Base-by-base conservation (phyloP, 2,329 filamentous ascomycete species). In the Trichocomaceae sp. region DNA sequence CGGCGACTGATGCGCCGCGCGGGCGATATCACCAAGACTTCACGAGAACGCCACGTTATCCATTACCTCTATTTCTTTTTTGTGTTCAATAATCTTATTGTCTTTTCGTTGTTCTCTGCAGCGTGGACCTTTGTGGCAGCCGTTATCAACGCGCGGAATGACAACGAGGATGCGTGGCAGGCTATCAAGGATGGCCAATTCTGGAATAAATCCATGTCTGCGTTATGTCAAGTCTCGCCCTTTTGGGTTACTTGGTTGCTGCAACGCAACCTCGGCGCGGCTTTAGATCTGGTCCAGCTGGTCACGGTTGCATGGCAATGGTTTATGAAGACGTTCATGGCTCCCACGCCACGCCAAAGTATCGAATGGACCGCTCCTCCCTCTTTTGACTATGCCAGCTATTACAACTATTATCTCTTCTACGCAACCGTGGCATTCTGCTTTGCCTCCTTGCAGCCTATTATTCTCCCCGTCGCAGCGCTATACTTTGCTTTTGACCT, bases 371-470 rank as follows among this genome's bases (percentile, higher is more conserved):
- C 91, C 0, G 93, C 93, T 3, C 93, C 93, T 1, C 91, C 89
- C 2, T 79, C 88, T 0, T 96, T 99, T 69, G 91, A 97, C 62
- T 97, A 96, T 66, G 90, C 93, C 56, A 90, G 84, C 63, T 97
- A 97, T 74, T 99, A 96, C 80, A 97, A 96, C 71, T 97, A 95
- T 70, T 96, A 96, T 72, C 78, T 97, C 29, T 99, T 89, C 74
- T 99, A 97, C 74, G 79, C 87, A 22, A 96, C 92, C 0, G 88
- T 97, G 31, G 87, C 90, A 0, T 77, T 99, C 15, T 90, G 85
- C 64, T 96, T 93, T 66, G 84, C 86, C 1, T 83, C 85, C 1
- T 79, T 97, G 51, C 93, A 97, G 70, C 93, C 93, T 0, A 79
- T 97, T 22, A 87, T 93, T 1, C 79, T 99, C 7, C 84, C 88